Conservation (phyloP, 225 moss, liverwort and hornwort genomes). For the Takakia lepidozioides region DNA sequence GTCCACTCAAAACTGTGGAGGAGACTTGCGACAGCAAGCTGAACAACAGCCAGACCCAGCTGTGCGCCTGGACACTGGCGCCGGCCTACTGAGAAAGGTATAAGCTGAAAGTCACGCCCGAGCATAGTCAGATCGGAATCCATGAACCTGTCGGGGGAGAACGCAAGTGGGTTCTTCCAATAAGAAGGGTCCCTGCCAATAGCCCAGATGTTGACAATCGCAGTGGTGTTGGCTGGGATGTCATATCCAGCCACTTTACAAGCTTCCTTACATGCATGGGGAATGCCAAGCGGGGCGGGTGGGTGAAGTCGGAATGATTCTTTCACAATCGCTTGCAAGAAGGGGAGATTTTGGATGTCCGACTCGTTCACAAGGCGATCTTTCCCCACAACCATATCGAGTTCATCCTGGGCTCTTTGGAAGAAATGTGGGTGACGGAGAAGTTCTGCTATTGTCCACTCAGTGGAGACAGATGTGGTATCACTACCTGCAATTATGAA, state of each 20-base stretch:
- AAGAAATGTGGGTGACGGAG: constrained; percentile 8
- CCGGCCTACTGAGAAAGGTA: constrained; percentile 38
- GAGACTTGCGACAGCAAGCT: constrained; percentile 35
- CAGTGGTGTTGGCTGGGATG: constrained; percentile 10
- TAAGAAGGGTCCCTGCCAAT: constrained; percentile 18
- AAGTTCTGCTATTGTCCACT: constrained; percentile 39
- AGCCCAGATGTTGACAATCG: constrained; percentile 30
- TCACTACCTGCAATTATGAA: constrained; percentile 29
- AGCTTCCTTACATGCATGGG: constrained; percentile 13
- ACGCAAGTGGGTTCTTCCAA: constrained; percentile 19
- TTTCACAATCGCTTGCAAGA: constrained; percentile 28
- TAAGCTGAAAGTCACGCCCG: constrained; percentile 34
- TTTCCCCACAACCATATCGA: constrained; percentile 23
- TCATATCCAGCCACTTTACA: constrained; percentile 10
- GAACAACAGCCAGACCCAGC: constrained; percentile 35
- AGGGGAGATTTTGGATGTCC: constrained; percentile 28
- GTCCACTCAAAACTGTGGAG: constrained; percentile 38
- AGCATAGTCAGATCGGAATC: constrained; percentile 24
- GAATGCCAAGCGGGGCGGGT: constrained; percentile 35
- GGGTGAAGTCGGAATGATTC: constrained; percentile 37
- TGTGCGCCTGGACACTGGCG: constrained; percentile 41
- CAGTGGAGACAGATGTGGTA: constrained; percentile 16
- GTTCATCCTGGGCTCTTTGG: constrained; percentile 7
- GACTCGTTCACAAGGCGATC: constrained; percentile 18
- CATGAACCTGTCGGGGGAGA: constrained; percentile 25